Base-by-base conservation (phyloP, 1,284 basidiomycete genomes). In the Leccinum fallax region DNA sequence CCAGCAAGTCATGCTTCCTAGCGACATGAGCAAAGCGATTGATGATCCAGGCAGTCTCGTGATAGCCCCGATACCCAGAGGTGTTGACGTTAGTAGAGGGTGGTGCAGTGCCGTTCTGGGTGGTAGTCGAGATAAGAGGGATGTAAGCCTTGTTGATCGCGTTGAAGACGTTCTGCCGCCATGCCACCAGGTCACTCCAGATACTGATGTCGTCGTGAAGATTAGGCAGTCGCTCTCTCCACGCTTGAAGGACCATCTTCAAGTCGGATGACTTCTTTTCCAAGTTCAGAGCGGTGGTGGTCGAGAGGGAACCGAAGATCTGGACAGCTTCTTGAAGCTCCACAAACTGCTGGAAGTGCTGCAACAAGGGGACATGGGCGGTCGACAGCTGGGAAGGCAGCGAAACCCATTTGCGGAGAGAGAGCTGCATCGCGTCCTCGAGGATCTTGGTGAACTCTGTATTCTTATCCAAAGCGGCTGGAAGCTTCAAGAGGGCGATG, bases 1-100 rank as follows among this genome's bases (percentile, higher is more conserved):
- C 97, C 57, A 96, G 85, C 10, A 99, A 84, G 65, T 97, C 93
- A 73, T 99, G 97, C 79, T 99, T 98, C 63, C 97, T 85, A 28
- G 98, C 97, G 59, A 98, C 95, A 75, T 99, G 97, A n/a, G 98
- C 98, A 74, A 99, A 99, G 9, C 97, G 90, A 76, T 99, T 99
- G 82, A 99, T 98, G 76, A 98, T 99, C 98, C 97, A 99, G 4
- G 97, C 97, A 0, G 96, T 99, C 82, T 99, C 97, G 74, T 99
- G 98, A 76, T 95, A 99, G n/a, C 97, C 98, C 59, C 98, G 87
- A 77, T 95, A 99, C 5, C 97, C 97, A 73, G 90, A 94, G 2
- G 96, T 98, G 64, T 89, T 93, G 48, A 85, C 78, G 64, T 85
- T 91, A 52, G 81, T 85, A 7, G 84, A 75, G 5, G 78, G 78